Percentiles rank a stretch among this genome's conserved stretches.
These are phyloP conservation scores for Breynia disticha DNA, from an alignment of 441 rosid genomes.

Conservation along the genomic window DNA sequence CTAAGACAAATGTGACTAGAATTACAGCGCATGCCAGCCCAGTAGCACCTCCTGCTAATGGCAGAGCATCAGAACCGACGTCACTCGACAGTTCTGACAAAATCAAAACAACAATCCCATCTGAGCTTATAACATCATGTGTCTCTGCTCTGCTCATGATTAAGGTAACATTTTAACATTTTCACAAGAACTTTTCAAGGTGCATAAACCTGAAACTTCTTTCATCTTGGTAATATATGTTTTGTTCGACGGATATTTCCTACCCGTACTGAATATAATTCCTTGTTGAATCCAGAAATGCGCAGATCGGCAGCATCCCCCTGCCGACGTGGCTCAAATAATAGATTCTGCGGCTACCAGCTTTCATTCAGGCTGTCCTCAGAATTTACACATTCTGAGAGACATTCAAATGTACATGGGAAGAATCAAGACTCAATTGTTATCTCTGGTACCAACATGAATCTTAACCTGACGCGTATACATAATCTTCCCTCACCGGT, in stretches of 20 bases:
- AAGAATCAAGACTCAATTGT: conserved; percentile 83
- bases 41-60: conserved; percentile 21
- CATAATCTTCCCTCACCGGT: background rate
- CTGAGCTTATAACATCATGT: conserved; percentile 76
- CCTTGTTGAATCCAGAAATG: conserved; percentile 49
- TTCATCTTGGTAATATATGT: too few species aligned
- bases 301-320: conserved; percentile 81
- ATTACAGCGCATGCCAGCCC: conserved; percentile 36
- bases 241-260: too few species aligned
- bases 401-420: conserved; percentile 98
- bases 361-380: conserved; percentile 72
- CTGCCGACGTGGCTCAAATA: conserved; percentile 80
- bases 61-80: conserved; percentile 15
- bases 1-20: conserved; percentile 19
- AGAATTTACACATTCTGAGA: conserved; percentile 65
- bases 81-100: conserved; percentile 31
- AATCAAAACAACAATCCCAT: conserved; percentile 44
- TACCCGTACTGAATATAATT: background rate
- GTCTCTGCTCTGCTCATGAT: conserved; percentile 83
- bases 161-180: conserved; percentile 69
- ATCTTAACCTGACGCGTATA: conserved; percentile 4
- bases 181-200: background rate
- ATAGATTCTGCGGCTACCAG: conserved; percentile 73
- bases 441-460: conserved; percentile 80
- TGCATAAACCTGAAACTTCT: too few species aligned